Percentiles rank a stretch among this genome's conserved stretches.
These are phyloP conservation scores for Dryas integrifolia DNA, from an alignment of 331 rosid genomes.

Conservation along the genomic window DNA sequence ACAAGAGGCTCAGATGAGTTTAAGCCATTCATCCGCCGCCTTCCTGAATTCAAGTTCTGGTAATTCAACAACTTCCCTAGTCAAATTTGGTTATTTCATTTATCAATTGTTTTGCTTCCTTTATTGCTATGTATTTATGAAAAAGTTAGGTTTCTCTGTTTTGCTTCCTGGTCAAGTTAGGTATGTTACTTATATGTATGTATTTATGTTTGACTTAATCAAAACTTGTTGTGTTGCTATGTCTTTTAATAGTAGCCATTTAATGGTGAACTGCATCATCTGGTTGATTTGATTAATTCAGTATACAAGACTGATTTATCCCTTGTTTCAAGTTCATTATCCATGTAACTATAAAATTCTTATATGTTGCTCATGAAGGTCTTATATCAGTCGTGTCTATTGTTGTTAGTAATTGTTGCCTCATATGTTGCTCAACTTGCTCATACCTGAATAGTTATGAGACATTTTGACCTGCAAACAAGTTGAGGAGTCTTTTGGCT, in stretches of 20 bases:
- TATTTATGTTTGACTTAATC: not conserved
- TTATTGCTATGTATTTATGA: not conserved
- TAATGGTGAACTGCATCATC: not conserved
- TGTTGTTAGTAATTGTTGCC: not conserved
- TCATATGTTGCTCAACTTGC: not conserved
- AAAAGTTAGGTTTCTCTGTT: too few species aligned
- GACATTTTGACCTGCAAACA: not conserved
- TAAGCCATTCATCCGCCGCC: slow-evolving; percentile 68
- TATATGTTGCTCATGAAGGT: not conserved
- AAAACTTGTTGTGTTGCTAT: not conserved
- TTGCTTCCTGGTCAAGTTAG: too few species aligned
- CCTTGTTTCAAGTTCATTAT: not conserved
- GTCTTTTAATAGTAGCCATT: not conserved
- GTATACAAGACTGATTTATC: not conserved
- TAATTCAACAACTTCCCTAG: slow-evolving; percentile 21
- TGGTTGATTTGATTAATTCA: not conserved
- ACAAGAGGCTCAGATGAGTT: slow-evolving; percentile 63
- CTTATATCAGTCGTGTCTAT: not conserved
- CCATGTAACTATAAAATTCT: not conserved
- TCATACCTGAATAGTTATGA: not conserved
- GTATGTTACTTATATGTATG: not conserved
- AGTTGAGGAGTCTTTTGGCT: not conserved
- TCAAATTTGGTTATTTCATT: not conserved
- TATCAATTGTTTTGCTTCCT: not conserved
- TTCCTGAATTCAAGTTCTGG: slow-evolving; percentile 78